phyloP scores from a whole-genome alignment of 2,329 filamentous ascomycete species.

The Xylaria arbuscula region DNA sequence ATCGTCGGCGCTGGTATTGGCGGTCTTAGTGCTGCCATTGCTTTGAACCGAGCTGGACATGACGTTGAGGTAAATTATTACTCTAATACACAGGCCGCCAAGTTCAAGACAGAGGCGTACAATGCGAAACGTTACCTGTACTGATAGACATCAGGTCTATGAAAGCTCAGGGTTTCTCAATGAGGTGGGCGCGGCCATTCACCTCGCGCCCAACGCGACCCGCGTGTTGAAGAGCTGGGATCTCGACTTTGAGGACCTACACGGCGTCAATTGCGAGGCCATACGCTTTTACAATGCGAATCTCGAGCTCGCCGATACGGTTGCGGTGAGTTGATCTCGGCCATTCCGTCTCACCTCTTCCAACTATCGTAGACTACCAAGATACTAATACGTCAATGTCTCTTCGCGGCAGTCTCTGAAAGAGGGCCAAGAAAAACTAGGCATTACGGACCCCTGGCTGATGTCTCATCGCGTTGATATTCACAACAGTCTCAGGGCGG shows the following conservation, averaged over 20 bases:
- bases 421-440: constrained; percentile 12
- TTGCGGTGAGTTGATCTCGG: constrained; percentile 1
- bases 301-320: neutral
- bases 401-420: constrained; percentile 6
- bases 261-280: constrained; percentile 16
- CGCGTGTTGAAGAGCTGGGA: constrained; percentile 30
- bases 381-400: constrained; percentile 13
- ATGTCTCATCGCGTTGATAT: constrained; percentile 33
- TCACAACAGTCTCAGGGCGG: constrained; percentile 24
- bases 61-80: constrained; percentile 31
- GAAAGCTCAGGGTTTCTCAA: constrained; percentile 34
- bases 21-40: constrained; percentile 23
- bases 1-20: constrained; percentile 36
- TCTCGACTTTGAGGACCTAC: constrained; percentile 22
- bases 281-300: constrained; percentile 5
- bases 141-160: constrained; percentile 29
- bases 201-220: constrained; percentile 29
- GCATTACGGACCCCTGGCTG: constrained; percentile 25
- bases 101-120: neutral
- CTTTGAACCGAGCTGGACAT: constrained; percentile 33
- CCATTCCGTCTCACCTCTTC: neutral
- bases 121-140: neutral
- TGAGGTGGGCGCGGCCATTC: constrained; percentile 35
- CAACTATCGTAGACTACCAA: neutral
- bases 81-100: neutral